Evolutionary conservation across 768 basidiomycete genomes (phyloP).

Genomic region (Suillus paluster): DNA sequence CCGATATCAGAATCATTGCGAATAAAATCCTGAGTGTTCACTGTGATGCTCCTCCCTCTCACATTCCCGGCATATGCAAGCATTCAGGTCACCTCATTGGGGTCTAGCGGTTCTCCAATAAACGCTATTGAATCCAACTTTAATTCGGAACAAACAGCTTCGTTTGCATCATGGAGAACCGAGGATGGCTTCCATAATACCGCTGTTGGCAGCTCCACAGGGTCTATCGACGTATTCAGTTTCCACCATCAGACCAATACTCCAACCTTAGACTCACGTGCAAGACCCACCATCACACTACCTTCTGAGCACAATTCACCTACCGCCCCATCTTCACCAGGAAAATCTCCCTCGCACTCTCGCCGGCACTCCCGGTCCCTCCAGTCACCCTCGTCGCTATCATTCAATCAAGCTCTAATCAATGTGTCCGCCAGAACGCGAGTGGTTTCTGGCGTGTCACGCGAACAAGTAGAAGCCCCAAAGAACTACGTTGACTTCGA

Average conservation of each 20-base stretch:
- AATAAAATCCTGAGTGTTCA: neutral
- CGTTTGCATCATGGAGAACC: slow-evolving; percentile 1
- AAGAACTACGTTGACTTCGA: slow-evolving; percentile 84
- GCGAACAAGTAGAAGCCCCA: slow-evolving; percentile 74
- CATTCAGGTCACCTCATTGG: neutral
- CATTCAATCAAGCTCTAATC: slow-evolving; percentile 49
- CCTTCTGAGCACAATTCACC: slow-evolving; percentile 13
- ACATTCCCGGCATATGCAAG: slow-evolving; percentile 21
- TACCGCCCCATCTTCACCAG: slow-evolving; percentile 22
- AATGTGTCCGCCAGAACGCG: slow-evolving; percentile 58
- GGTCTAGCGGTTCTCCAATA: neutral
- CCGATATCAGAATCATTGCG: neutral
- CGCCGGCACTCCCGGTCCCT: slow-evolving; percentile 32
- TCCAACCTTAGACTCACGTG: neutral
- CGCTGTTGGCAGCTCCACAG: slow-evolving; percentile 23
- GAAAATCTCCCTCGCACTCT: slow-evolving; percentile 23
- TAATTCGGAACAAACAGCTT: neutral
- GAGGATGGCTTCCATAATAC: neutral
- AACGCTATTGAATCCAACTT: slow-evolving; percentile 29
- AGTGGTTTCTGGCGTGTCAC: slow-evolving; percentile 73
- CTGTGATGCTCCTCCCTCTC: slow-evolving; percentile 31
- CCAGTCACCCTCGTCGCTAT: slow-evolving; percentile 42
- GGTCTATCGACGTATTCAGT: slow-evolving; percentile 31
- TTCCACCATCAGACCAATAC: neutral
- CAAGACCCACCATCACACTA: slow-evolving; percentile 7